A percentile compares a stretch with the other conserved stretches of the same genome.
These are phyloP conservation scores for Zymoseptoria brevis DNA, from an alignment of 2,329 filamentous ascomycete species.

Conservation along the genomic window DNA sequence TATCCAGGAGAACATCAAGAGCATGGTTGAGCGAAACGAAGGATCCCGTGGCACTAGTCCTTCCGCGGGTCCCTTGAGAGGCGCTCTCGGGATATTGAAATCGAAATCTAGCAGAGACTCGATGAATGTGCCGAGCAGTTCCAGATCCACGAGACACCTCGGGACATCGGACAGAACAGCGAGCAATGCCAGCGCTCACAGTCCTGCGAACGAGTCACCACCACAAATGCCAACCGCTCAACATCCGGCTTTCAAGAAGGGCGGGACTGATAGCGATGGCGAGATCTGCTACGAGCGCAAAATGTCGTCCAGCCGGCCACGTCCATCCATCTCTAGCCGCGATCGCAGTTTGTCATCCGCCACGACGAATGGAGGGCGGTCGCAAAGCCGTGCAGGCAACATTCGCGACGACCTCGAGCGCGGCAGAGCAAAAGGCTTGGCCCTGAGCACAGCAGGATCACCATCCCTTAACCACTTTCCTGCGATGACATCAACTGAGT, in stretches of 20 bases:
- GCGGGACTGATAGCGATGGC: slow-evolving; percentile 27
- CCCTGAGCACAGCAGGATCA: slow-evolving; percentile 25
- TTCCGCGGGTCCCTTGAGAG: slow-evolving; percentile 38
- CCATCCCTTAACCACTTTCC: slow-evolving; percentile 12
- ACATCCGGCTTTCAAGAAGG: slow-evolving; percentile 19
- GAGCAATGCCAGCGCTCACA: slow-evolving; percentile 30
- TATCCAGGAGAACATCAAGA: slow-evolving; percentile 65
- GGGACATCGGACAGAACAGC: slow-evolving; percentile 49
- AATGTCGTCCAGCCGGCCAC: slow-evolving; percentile 12
- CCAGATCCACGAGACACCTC: slow-evolving; percentile 44
- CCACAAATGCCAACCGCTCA: slow-evolving; percentile 17
- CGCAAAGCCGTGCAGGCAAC: slow-evolving; percentile 44
- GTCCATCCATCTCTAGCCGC: slow-evolving; percentile 8
- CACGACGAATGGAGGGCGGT: slow-evolving; percentile 41
- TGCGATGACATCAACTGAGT: slow-evolving; percentile 5
- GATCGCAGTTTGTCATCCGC: slow-evolving; percentile 49
- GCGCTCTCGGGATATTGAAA: slow-evolving; percentile 55
- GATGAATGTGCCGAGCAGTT: slow-evolving; percentile 42
- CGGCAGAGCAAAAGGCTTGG: slow-evolving; percentile 41
- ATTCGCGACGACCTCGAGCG: slow-evolving; percentile 46
- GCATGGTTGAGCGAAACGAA: slow-evolving; percentile 52
- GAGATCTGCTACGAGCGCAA: slow-evolving; percentile 6
- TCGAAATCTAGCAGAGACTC: slow-evolving; percentile 62
- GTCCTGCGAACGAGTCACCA: slow-evolving; percentile 10
- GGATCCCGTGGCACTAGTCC: slow-evolving; percentile 30